Evolutionary conservation across 768 basidiomycete species (phyloP).

Genomic region (Tylopilus rubrobrunneus): DNA sequence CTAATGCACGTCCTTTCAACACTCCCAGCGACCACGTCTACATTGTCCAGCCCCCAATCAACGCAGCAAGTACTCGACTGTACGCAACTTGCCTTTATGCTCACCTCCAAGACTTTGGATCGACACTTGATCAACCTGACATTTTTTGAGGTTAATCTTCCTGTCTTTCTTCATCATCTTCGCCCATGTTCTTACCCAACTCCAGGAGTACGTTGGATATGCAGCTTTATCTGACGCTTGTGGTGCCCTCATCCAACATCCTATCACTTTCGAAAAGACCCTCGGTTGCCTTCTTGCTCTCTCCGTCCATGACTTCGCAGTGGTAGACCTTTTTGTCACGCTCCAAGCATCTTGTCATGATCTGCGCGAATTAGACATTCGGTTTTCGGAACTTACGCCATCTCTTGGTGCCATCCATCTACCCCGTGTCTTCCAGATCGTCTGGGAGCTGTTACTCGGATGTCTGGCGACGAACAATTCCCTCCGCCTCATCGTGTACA

Average conservation of each 20-base stretch:
- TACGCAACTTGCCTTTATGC: constrained; percentile 57
- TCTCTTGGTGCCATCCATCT: constrained; percentile 49
- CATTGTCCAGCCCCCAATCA: constrained; percentile 28
- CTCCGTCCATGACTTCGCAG: constrained; percentile 59
- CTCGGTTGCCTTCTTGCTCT: constrained; percentile 69
- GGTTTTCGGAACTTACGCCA: constrained; percentile 38
- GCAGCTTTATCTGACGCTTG: constrained; percentile 59
- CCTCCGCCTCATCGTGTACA: constrained; percentile 53
- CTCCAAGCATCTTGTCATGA: constrained; percentile 36
- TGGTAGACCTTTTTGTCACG: constrained; percentile 51
- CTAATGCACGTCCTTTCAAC: constrained; percentile 71
- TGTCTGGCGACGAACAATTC: constrained; percentile 32
- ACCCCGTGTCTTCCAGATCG: constrained; percentile 57
- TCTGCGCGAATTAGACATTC: constrained; percentile 38
- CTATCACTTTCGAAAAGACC: constrained; percentile 47
- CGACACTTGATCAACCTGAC: constrained; percentile 51
- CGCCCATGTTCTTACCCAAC: not conserved
- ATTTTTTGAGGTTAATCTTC: constrained; percentile 60
- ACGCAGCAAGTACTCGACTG: constrained; percentile 47
- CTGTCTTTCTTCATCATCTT: constrained; percentile 26
- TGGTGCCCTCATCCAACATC: constrained; percentile 45
- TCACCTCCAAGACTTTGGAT: constrained; percentile 61
- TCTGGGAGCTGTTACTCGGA: constrained; percentile 49
- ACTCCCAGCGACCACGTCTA: constrained; percentile 33
- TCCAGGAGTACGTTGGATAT: constrained; percentile 52